Evolutionary conservation across 129 eudicot genomes (phyloP), one percentile per base, ranked within the genome.

Genomic region (Arctium lappa): DNA sequence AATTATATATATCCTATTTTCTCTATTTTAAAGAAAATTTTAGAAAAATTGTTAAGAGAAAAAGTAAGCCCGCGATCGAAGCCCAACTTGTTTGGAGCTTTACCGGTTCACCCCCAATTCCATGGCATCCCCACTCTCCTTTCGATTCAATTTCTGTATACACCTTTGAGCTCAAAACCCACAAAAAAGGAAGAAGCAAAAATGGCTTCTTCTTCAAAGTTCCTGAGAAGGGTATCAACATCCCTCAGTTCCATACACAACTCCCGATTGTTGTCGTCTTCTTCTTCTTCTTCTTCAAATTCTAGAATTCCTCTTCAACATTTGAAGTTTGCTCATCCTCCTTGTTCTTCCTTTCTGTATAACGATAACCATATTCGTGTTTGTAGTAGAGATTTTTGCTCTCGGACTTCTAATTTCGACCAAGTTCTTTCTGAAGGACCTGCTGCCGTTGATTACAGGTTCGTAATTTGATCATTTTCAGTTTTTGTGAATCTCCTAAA

Each of bases 361-460:
- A 13, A 66, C 12, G n/a, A 76, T 37, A 66, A 79, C 40, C 16
- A 4, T 13, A 60, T 1, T 44, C 75, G 60, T 73, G 15, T 33
- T 73, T 65, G 8, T 65, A 63, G 60, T 81, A 87, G 85, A 80
- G 22, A 83, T 84, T 82, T 88, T 81, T 86, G 82, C 82, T 88
- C 88, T 8, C 84, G 79, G 63, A 63, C 85, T 30, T 87, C 90
- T 15, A 68, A 65, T 84, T 37, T 78, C 5, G 80, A 80, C 36
- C 78, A 85, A 7, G 85, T 65, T 63, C 60, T 29, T 12, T 79
- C 89, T 81, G 86, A 86, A 71, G 92, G 89, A n/a, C 96, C 96
- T 15, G 86, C 89, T 53, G 42, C 95, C 50, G 75, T 91, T 73
- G 95, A 93, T 86, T 89, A 93, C 91, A 75, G 92, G 97, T 91